Evolutionary conservation across 176 grass and related monocot species (phyloP).

Genomic region (Hsuehochloa calcarea): DNA sequence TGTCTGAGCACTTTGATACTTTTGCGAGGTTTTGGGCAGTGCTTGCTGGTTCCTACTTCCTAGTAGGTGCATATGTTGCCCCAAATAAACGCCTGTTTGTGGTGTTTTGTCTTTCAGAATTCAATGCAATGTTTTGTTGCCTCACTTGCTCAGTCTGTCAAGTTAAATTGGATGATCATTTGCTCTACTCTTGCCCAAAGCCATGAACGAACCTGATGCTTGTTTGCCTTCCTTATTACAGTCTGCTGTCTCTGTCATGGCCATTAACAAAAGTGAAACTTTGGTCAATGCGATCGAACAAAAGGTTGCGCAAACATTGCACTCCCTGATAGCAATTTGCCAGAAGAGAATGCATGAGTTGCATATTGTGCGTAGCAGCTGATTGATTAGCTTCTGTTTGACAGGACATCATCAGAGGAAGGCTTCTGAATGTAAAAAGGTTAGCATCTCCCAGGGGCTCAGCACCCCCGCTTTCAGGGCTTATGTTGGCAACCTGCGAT

Average conservation of each 20-base stretch:
- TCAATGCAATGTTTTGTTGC: slow-evolving; percentile 38
- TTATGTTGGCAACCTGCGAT: no score
- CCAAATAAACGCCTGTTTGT: slow-evolving; percentile 32
- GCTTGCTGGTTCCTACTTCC: slow-evolving; percentile 18
- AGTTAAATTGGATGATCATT: background rate
- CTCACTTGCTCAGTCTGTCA: background rate
- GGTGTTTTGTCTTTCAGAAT: background rate
- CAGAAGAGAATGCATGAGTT: no score
- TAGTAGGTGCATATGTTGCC: slow-evolving; percentile 22
- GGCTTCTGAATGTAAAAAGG: no score
- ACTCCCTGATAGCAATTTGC: no score
- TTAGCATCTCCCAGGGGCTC: no score
- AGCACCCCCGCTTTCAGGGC: no score
- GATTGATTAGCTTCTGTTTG: no score
- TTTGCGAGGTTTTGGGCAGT: slow-evolving; percentile 8
- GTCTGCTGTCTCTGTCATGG: background rate
- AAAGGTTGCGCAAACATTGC: no score
- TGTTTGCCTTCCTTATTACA: background rate
- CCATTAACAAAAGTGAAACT: background rate
- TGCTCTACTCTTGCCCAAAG: background rate
- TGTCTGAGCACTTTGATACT: background rate
- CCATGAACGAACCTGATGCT: background rate
- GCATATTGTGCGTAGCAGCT: no score
- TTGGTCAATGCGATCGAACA: no score
- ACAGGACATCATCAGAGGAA: no score